Percentiles rank a stretch among this genome's conserved stretches.
These are phyloP conservation scores for Circinella minor DNA, from an alignment of 371 early-diverging fungal genomes.

Conservation along the genomic window DNA sequence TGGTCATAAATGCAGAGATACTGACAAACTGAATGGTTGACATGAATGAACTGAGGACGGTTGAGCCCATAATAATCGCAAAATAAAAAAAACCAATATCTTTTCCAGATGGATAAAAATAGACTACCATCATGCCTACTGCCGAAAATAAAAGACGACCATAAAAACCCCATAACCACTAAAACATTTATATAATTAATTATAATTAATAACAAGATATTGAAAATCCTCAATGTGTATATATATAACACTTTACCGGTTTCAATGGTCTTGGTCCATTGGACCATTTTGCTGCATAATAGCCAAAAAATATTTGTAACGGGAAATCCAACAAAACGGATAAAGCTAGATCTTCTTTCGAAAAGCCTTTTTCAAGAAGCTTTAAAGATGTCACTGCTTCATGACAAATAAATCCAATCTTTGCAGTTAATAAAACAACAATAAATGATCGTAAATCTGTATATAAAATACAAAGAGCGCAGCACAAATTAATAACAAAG, in stretches of 20 bases:
- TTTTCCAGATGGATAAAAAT: constrained; percentile 74
- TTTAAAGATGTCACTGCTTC: constrained; percentile 94
- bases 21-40: constrained; percentile 96
- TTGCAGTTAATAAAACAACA: constrained; percentile 79
- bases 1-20: constrained; percentile 92
- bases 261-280: constrained; percentile 81
- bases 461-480: not conserved
- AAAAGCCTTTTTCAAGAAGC: constrained; percentile 92
- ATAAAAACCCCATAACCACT: constrained; percentile 93
- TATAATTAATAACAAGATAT: not conserved
- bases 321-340: constrained; percentile 96
- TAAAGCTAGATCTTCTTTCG: constrained; percentile 92
- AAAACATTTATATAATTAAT: constrained; percentile 7
- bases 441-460: constrained; percentile 86
- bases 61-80: constrained; percentile 76
- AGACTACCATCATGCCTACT: constrained; percentile 86
- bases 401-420: constrained; percentile 94
- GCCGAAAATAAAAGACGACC: constrained; percentile 81
- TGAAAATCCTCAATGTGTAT: not conserved
- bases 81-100: constrained; percentile 77
- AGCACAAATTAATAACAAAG: too few species aligned
- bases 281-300: constrained; percentile 96
- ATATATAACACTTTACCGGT: constrained; percentile 64
- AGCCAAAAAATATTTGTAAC: constrained; percentile 94
- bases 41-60: constrained; percentile 86